Conservation (phyloP, 139 green algal genomes). For the Chlamydomonas schloesseri region DNA sequence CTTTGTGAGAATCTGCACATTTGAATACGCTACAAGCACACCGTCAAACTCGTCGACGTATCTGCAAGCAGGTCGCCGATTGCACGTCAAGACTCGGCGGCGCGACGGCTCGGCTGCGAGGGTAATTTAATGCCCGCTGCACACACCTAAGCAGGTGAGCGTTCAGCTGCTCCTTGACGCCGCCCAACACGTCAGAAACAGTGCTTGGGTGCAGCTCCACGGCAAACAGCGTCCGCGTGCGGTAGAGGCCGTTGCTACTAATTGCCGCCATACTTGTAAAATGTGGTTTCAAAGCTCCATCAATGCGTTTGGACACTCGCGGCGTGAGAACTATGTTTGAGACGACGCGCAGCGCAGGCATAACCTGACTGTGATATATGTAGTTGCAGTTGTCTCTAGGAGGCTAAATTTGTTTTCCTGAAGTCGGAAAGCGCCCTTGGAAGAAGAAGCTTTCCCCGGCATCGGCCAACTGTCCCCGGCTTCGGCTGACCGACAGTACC, state of each 20-base stretch:
- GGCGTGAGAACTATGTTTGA: background rate
- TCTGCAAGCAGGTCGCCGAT: slow-evolving; percentile 32
- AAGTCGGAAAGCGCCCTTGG: too few relatives aligned
- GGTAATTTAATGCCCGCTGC: too few relatives aligned
- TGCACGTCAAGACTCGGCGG: background rate
- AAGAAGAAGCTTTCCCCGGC: too few relatives aligned
- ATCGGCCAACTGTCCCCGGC: too few relatives aligned
- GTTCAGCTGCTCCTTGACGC: slow-evolving; percentile 64
- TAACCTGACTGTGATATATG: too few relatives aligned
- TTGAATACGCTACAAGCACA: slow-evolving; percentile 61
- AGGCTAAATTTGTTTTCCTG: too few relatives aligned
- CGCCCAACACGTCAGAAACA: slow-evolving; percentile 25
- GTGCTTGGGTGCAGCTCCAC: slow-evolving; percentile 70
- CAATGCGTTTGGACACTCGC: background rate
- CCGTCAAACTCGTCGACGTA: slow-evolving; percentile 70
- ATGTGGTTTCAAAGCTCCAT: background rate
- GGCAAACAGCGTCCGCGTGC: slow-evolving; percentile 29
- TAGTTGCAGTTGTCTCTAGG: too few relatives aligned
- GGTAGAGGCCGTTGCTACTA: background rate
- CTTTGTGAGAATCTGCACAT: slow-evolving; percentile 34
- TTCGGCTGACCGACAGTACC: too few relatives aligned
- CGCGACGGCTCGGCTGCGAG: background rate
- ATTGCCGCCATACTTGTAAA: background rate
- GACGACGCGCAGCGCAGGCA: background rate
- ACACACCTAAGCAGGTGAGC: slow-evolving; percentile 57